phyloP scores from a whole-genome alignment of 495 filamentous ascomycete species.

The Xylaria nigripes region DNA sequence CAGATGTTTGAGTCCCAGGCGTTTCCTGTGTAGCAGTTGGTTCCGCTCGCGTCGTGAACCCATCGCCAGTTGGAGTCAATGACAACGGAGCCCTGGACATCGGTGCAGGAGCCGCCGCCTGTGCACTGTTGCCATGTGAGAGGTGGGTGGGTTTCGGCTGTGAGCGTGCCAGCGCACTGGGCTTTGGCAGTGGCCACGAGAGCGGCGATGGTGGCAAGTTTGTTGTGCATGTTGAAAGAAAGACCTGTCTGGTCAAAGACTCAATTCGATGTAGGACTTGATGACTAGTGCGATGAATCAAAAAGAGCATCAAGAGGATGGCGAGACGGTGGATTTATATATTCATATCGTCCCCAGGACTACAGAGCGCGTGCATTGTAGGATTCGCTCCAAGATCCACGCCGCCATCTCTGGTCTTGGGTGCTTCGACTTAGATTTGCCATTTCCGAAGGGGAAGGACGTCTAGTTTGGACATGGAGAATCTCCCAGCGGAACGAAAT shows the following conservation, averaged over 20 bases:
- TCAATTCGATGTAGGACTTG: conserved; percentile 13
- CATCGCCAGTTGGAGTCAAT: conserved; percentile 66
- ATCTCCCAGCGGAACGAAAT: neutral
- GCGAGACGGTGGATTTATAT: conserved; percentile 11
- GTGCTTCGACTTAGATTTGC: neutral
- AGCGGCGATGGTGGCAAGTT: conserved; percentile 21
- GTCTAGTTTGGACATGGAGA: neutral
- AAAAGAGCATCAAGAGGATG: conserved; percentile 1
- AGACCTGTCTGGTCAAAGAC: conserved; percentile 12
- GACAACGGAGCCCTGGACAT: conserved; percentile 41
- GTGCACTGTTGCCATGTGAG: conserved; percentile 50
- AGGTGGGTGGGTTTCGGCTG: conserved; percentile 47
- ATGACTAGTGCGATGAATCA: conserved; percentile 7
- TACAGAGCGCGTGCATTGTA: neutral
- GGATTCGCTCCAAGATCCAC: neutral
- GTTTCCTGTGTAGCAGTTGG: conserved; percentile 60
- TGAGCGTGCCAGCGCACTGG: conserved; percentile 46
- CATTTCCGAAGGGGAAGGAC: conserved; percentile 2
- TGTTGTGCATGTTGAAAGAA: conserved; percentile 15
- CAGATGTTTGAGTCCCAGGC: conserved; percentile 50
- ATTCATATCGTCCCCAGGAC: neutral
- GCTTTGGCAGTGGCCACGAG: conserved; percentile 31
- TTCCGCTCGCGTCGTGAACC: conserved; percentile 47
- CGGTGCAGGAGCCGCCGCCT: conserved; percentile 42
- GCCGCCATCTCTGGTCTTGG: neutral